Evolutionary conservation across 768 basidiomycete genomes (phyloP).

Genomic region (Podaxis sp.): DNA sequence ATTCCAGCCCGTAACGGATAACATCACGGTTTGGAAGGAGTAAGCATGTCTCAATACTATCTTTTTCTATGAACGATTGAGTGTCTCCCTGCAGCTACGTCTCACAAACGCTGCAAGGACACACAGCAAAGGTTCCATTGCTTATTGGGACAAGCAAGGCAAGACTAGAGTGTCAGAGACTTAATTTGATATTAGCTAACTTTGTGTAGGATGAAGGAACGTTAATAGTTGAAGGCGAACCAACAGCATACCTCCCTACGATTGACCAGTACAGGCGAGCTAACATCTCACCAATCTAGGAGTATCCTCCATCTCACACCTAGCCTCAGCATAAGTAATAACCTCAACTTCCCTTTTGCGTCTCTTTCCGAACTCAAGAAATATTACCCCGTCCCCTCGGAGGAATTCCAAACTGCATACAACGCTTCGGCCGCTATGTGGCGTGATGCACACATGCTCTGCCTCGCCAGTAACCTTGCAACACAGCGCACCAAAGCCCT

Average conservation of each 20-base stretch:
- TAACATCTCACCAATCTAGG: not conserved
- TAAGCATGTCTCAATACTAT: constrained; percentile 8
- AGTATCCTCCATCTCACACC: not conserved
- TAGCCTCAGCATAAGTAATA: constrained; percentile 23
- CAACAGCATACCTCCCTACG: constrained; percentile 27
- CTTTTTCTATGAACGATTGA: not conserved
- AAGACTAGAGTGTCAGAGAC: not conserved
- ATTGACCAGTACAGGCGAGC: constrained; percentile 23
- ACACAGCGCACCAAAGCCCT: constrained; percentile 18
- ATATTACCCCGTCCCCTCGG: constrained; percentile 25
- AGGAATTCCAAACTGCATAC: constrained; percentile 25
- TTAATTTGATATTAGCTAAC: not conserved
- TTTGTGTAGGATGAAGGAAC: constrained; percentile 27
- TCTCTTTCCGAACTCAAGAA: constrained; percentile 18
- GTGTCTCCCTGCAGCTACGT: constrained; percentile 18
- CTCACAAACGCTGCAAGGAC: constrained; percentile 24
- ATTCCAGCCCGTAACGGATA: constrained; percentile 30
- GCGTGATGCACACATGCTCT: constrained; percentile 31
- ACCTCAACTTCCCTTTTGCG: constrained; percentile 29
- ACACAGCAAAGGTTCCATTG: constrained; percentile 25
- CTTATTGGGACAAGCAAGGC: constrained; percentile 30
- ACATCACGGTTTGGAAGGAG: constrained; percentile 30
- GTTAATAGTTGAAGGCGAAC: constrained; percentile 28
- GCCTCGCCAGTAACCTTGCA: constrained; percentile 27
- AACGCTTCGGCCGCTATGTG: constrained; percentile 30